phyloP scores from a whole-genome alignment of 108 stramenopile genomes.

The Pseudonitzschia pungens region DNA sequence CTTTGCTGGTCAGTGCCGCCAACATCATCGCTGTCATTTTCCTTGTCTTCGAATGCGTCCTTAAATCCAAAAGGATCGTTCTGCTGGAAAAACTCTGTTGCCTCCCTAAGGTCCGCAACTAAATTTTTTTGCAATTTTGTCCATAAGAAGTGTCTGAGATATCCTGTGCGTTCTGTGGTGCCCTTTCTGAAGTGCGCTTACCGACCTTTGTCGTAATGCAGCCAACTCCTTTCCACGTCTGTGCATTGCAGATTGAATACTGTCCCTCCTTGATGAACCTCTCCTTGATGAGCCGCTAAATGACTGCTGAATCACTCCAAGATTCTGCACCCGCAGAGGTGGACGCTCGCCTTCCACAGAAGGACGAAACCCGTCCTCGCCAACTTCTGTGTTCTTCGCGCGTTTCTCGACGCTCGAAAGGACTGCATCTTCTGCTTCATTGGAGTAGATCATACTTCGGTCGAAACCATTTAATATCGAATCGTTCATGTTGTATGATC shows the following conservation, averaged over 20 bases:
- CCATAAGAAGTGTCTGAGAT: conserved; percentile 15
- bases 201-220: neutral
- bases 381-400: neutral
- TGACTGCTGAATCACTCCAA: conserved; percentile 6
- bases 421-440: conserved; percentile 27
- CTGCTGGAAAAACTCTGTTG: no score
- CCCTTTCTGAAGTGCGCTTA: neutral
- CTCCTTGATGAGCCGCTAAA: no score
- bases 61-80: neutral
- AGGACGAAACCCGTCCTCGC: conserved; percentile 31
- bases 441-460: neutral
- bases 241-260: no score
- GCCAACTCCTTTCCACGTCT: no score
- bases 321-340: conserved; percentile 17
- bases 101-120: no score
- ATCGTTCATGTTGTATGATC: neutral
- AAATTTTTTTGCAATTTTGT: neutral
- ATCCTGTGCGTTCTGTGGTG: conserved; percentile 12
- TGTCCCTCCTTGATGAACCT: no score
- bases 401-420: conserved; percentile 31
- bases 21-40: neutral
- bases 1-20: neutral
- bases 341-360: conserved; percentile 27
- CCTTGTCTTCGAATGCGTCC: neutral
- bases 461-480: neutral